Evolutionary conservation across 768 basidiomycete genomes (phyloP).

Genomic region (Xerocomellus chrysenteron): DNA sequence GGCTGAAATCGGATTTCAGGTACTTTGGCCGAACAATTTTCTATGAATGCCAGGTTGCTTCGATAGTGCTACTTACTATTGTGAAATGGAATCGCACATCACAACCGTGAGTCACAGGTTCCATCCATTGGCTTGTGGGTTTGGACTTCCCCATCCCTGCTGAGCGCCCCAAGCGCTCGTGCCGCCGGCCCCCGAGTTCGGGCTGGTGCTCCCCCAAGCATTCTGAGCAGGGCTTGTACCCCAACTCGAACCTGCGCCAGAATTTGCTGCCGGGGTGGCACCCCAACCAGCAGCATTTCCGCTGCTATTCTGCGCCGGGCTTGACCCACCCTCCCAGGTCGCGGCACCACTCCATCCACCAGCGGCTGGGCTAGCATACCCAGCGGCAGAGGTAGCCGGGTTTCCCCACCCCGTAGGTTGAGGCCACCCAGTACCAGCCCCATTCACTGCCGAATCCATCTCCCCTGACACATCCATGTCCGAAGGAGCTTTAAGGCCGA

Average conservation of each 20-base stretch:
- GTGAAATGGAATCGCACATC: not conserved
- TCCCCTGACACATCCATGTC: constrained; percentile 52
- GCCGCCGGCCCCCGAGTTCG: constrained; percentile 21
- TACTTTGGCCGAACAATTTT: no score
- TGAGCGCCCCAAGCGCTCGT: constrained; percentile 29
- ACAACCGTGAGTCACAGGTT: constrained; percentile 29
- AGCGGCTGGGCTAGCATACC: constrained; percentile 31
- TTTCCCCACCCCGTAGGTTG: constrained; percentile 28
- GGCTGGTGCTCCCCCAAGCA: constrained; percentile 39
- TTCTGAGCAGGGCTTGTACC: constrained; percentile 36
- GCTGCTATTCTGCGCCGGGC: constrained; percentile 25
- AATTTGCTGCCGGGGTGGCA: constrained; percentile 27
- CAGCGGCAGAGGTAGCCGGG: constrained; percentile 30
- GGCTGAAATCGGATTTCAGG: no score
- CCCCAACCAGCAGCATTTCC: constrained; percentile 20
- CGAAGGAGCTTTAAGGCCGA: constrained; percentile 65
- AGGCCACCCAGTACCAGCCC: constrained; percentile 20
- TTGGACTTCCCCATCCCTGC: constrained; percentile 52
- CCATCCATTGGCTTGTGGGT: constrained; percentile 55
- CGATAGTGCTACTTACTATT: no score
- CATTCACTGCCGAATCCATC: constrained; percentile 34
- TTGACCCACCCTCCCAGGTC: constrained; percentile 27
- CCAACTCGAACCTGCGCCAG: constrained; percentile 24
- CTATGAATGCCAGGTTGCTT: no score
- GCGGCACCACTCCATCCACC: constrained; percentile 31